Percentiles rank a stretch among this genome's conserved stretches.
Conservation (phyloP, 768 basidiomycete species). For the Trametes elegans region DNA sequence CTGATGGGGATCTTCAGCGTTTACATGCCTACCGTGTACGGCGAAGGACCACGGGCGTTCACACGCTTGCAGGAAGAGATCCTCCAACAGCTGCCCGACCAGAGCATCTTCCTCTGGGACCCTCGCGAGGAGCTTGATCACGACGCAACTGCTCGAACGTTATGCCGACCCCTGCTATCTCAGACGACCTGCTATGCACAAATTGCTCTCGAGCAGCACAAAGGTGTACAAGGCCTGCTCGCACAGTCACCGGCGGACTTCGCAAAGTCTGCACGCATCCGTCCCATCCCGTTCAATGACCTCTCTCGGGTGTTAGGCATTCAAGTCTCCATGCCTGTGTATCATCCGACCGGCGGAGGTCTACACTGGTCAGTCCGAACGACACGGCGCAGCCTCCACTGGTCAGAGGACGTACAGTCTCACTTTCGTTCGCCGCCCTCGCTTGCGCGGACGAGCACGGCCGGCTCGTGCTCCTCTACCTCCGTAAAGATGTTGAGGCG, state of each 20-base stretch:
- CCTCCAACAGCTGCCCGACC: slow-evolving; percentile 1
- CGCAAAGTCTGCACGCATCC: neutral
- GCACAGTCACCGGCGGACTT: neutral
- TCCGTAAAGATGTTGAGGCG: neutral
- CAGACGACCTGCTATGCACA: neutral
- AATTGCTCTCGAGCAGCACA: neutral
- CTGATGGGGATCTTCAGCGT: slow-evolving; percentile 9
- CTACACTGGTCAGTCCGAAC: neutral
- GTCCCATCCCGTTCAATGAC: neutral
- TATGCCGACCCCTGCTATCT: neutral
- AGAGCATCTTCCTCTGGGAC: slow-evolving; percentile 3
- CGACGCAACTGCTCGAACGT: neutral
- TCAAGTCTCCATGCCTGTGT: neutral
- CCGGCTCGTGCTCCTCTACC: neutral
- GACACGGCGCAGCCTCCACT: neutral
- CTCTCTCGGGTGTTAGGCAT: neutral
- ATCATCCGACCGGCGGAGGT: neutral
- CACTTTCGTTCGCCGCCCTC: neutral
- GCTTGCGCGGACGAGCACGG: neutral
- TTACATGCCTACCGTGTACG: slow-evolving; percentile 6
- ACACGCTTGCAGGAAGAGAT: slow-evolving; percentile 4
- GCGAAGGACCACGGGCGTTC: neutral
- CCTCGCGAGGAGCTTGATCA: neutral
- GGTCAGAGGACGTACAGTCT: neutral
- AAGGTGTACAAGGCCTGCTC: neutral